Evolutionary conservation across 1,139 yeast species (phyloP).

Genomic region (Williopsis jadinii): DNA sequence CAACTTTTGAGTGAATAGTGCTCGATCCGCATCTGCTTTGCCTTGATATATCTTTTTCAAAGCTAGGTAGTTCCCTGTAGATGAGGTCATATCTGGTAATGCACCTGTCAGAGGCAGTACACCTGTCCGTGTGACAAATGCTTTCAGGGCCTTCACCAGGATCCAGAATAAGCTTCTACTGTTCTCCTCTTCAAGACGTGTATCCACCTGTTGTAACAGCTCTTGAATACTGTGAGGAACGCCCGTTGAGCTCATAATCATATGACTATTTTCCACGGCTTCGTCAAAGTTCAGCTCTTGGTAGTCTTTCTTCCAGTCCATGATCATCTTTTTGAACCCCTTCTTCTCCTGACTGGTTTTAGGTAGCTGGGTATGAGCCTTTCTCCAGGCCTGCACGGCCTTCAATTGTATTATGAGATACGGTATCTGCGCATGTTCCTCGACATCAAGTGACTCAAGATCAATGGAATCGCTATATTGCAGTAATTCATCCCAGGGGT

Average conservation of each 20-base stretch:
- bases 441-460: slow-evolving; percentile 38
- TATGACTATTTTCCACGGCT: slow-evolving; percentile 53
- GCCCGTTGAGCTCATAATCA: slow-evolving; percentile 32
- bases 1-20: slow-evolving; percentile 33
- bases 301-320: slow-evolving; percentile 30
- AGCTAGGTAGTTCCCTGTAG: slow-evolving; percentile 52
- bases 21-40: slow-evolving; percentile 50
- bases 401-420: slow-evolving; percentile 60
- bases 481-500: slow-evolving; percentile 71
- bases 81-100: slow-evolving; percentile 87
- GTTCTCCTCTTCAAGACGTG: slow-evolving; percentile 1
- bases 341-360: slow-evolving; percentile 39
- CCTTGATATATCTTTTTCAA: slow-evolving; percentile 52
- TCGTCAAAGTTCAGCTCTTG: slow-evolving; percentile 64
- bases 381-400: slow-evolving; percentile 42
- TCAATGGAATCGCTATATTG: slow-evolving; percentile 46
- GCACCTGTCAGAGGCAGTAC: slow-evolving; percentile 65
- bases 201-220: slow-evolving; percentile 27
- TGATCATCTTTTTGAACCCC: slow-evolving; percentile 35
- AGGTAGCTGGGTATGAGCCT: slow-evolving; percentile 32
- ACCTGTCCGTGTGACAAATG: slow-evolving; percentile 39
- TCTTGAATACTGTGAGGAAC: slow-evolving; percentile 24
- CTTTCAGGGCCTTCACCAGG: slow-evolving; percentile 46
- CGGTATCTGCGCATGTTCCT: slow-evolving; percentile 66
- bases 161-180: slow-evolving; percentile 48